Percentiles rank a stretch among this genome's conserved stretches.
Conservation (phyloP, 768 basidiomycete genomes). For the Nidularia pulvinata region DNA sequence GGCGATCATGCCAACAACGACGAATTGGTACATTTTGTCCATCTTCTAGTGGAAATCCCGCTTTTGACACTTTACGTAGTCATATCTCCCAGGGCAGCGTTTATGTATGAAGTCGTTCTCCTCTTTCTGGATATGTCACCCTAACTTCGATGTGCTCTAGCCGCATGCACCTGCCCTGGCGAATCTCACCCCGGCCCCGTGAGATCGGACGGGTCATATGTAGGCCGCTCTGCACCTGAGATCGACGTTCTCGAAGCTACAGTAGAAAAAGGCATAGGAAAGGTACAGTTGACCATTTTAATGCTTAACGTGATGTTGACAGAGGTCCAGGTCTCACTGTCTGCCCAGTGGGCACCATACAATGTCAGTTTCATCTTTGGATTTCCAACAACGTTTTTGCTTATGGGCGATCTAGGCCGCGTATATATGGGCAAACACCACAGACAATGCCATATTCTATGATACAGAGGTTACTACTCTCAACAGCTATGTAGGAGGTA, state of each 20-base stretch:
- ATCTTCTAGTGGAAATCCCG: background rate
- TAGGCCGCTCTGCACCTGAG: conserved; percentile 63
- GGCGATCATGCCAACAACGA: conserved; percentile 39
- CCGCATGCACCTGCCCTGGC: conserved; percentile 36
- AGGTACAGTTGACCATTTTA: conserved; percentile 10
- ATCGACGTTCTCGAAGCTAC: conserved; percentile 67
- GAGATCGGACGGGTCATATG: conserved; percentile 46
- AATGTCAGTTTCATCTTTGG: conserved; percentile 41
- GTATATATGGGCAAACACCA: conserved; percentile 50
- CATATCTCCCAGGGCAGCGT: conserved; percentile 69
- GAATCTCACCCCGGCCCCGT: conserved; percentile 39
- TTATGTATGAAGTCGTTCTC: conserved; percentile 16
- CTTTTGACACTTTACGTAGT: conserved; percentile 21
- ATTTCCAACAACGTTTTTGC: conserved; percentile 19
- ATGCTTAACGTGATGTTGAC: background rate
- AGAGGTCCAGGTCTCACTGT: conserved; percentile 43
- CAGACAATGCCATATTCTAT: conserved; percentile 42
- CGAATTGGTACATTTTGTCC: conserved; percentile 19
- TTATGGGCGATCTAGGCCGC: conserved; percentile 37
- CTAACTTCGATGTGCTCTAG: conserved; percentile 9
- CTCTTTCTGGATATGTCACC: background rate
- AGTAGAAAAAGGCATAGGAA: conserved; percentile 22
- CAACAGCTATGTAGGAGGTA: conserved; percentile 65
- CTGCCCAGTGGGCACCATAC: conserved; percentile 56
- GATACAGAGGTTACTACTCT: conserved; percentile 41